Percentiles rank a stretch among this genome's conserved stretches.
These are phyloP conservation scores for Wickerhamomyces kurtzmanii DNA, from an alignment of 805 yeast species.

Conservation along the genomic window DNA sequence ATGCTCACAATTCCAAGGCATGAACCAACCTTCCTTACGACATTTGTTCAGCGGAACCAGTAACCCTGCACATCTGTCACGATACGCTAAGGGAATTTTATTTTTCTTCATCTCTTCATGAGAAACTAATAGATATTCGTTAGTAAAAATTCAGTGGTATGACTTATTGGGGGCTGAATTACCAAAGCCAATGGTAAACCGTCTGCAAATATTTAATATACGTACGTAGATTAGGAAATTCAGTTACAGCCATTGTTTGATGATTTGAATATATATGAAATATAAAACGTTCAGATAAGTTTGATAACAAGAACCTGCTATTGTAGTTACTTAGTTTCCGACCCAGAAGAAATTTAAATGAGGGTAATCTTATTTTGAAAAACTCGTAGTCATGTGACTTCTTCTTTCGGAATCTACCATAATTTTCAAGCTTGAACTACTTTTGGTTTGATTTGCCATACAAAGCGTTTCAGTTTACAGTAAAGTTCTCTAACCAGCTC, in stretches of 20 bases:
- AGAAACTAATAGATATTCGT: constrained; percentile 34
- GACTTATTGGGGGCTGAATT: constrained; percentile 1
- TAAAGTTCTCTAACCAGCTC: no score
- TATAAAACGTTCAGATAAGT: no score
- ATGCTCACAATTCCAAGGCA: constrained; percentile 68
- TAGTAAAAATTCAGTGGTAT: constrained; percentile 1
- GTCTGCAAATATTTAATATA: constrained; percentile 3
- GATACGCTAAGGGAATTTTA: constrained; percentile 67
- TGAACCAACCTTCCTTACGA: constrained; percentile 41
- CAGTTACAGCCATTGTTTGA: constrained; percentile 20
- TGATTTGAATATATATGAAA: neutral
- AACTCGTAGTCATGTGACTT: no score
- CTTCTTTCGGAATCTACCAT: no score
- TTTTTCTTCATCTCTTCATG: constrained; percentile 78
- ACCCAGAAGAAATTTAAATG: no score
- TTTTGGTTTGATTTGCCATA: no score
- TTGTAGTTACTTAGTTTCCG: no score
- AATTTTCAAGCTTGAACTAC: no score
- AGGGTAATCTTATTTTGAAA: no score
- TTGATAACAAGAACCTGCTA: no score
- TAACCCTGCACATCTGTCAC: constrained; percentile 74
- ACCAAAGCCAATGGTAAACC: neutral
- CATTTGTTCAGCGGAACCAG: constrained; percentile 54
- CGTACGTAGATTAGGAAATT: constrained; percentile 33
- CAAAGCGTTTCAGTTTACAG: no score